Evolutionary conservation across 352 stramenopile genomes (phyloP).

Genomic region (Aphanomyces euteiches): DNA sequence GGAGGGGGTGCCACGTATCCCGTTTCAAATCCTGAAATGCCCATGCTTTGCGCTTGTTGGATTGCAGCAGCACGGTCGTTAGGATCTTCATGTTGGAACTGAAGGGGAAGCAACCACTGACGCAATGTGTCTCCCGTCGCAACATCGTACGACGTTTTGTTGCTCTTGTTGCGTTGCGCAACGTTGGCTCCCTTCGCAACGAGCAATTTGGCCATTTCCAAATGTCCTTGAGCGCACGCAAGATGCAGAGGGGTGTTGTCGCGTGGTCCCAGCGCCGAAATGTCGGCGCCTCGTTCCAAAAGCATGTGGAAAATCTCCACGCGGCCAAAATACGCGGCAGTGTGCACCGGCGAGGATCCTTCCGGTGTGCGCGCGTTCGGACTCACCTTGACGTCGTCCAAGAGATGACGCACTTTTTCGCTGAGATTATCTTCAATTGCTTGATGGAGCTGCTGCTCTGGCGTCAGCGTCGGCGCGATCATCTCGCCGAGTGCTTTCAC

Average conservation of each 20-base stretch:
- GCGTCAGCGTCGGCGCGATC: slow-evolving; percentile 78
- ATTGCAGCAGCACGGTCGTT: slow-evolving; percentile 20
- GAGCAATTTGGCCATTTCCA: slow-evolving; percentile 71
- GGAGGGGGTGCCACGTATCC: slow-evolving; percentile 38
- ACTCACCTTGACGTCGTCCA: slow-evolving; percentile 70
- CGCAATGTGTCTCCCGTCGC: slow-evolving; percentile 81
- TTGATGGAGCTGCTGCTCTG: slow-evolving; percentile 79
- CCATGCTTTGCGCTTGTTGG: slow-evolving; percentile 37
- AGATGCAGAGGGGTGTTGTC: slow-evolving; percentile 82
- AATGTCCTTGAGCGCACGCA: slow-evolving; percentile 67
- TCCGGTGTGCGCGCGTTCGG: slow-evolving; percentile 64
- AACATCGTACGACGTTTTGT: slow-evolving; percentile 77
- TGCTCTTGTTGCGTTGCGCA: slow-evolving; percentile 70
- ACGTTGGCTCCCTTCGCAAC: slow-evolving; percentile 70
- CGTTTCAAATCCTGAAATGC: slow-evolving; percentile 71
- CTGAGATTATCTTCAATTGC: slow-evolving; percentile 68
- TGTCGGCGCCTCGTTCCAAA: slow-evolving; percentile 59
- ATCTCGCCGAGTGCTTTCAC: slow-evolving; percentile 86
- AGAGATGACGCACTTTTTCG: slow-evolving; percentile 64
- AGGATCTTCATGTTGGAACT: slow-evolving; percentile 68
- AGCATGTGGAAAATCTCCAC: slow-evolving; percentile 71
- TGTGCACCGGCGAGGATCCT: slow-evolving; percentile 81
- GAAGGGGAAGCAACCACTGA: slow-evolving; percentile 80
- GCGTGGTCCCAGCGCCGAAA: slow-evolving; percentile 59
- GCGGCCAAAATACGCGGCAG: slow-evolving; percentile 75